Base-by-base conservation (phyloP, 139 green algal species). In the Coccomyxa sp. region DNA sequence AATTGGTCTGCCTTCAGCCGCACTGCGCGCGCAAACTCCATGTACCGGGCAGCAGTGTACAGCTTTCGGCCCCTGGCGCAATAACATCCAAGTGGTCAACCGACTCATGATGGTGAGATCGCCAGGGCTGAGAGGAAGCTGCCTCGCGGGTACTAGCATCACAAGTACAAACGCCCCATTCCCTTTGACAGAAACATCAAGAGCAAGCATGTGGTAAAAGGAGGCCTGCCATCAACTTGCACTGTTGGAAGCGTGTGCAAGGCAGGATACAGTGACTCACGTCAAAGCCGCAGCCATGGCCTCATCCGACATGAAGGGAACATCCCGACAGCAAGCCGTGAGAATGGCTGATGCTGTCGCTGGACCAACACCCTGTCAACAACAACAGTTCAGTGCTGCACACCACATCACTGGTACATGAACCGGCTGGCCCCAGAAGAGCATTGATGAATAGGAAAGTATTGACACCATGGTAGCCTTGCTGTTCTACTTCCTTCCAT, bases 291-390 rank as follows among this genome's bases (percentile, higher is more conserved):
- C 63, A 71, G 80, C 79, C 80, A 91, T 58, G 0, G 93, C 90
- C 79, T 94, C 88, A 66, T 95, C 91, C 0, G 82, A 90, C 88
- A 93, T 91, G 80, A 91, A 95, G 0, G 92, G 91, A 9, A 88
- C 58, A 0, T 77, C 79, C 10, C 78, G 27, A 27, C 80, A 45
- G 27, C 68, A 86, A 0, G 86, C 88, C 15, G 85, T 76, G 45
- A 95, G 67, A 23, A 91, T 59, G 10, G 88, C 92, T 17, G 88
- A 90, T 10, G 92, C 93, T 0, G 93, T 96, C 27, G 93, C 93
- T 51, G 93, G 92, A 15, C 93, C 92, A 21, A 95, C 57, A 16
- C 71, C 71, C 81, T 84, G 81, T 45, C 80, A n/a, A 9, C 18
- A 28, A 71, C 63, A 28, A 28, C 63, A 28, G 63, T 71, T 68